Conservation (phyloP, 192 early-diverging fungal species). For the Haplosporangium gracile region DNA sequence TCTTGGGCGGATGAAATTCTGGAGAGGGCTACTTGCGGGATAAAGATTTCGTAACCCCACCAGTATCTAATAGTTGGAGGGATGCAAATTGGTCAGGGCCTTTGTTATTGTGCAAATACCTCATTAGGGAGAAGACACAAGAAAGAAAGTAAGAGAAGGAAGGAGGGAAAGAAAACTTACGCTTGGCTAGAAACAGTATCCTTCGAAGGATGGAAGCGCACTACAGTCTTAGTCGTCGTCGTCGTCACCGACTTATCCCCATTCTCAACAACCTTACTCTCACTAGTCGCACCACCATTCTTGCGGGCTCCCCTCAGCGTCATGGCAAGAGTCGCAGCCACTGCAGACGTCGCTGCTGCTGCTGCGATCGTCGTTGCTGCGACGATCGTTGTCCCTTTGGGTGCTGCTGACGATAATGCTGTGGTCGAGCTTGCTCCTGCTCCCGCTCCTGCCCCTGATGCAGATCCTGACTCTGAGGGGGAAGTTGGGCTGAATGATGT, state of each 20-base stretch:
- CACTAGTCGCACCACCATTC: not conserved
- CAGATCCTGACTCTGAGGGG: not conserved
- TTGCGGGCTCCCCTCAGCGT: constrained; percentile 1
- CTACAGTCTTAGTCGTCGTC: constrained; percentile 17
- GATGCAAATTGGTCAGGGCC: no score
- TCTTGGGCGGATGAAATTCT: constrained; percentile 57
- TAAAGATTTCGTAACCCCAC: constrained; percentile 64
- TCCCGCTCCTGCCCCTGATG: not conserved
- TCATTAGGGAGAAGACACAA: no score
- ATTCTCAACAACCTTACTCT: not conserved
- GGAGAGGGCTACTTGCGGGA: constrained; percentile 54
- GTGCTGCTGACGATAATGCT: not conserved
- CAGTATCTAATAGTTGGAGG: constrained; percentile 29
- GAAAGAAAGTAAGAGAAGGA: not conserved
- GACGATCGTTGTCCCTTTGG: constrained; percentile 22
- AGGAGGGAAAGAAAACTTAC: constrained; percentile 10
- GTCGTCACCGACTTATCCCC: not conserved
- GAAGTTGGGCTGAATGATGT: not conserved
- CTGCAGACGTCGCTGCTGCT: constrained; percentile 45
- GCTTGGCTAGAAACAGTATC: constrained; percentile 47
- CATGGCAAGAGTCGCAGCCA: constrained; percentile 33
- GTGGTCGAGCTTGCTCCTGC: not conserved
- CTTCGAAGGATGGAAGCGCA: constrained; percentile 37
- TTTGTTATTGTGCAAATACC: no score
- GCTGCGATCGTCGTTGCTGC: constrained; percentile 49